phyloP scores from a whole-genome alignment of 1,139 yeast genomes.

The Lodderomyces jiufengensis region DNA sequence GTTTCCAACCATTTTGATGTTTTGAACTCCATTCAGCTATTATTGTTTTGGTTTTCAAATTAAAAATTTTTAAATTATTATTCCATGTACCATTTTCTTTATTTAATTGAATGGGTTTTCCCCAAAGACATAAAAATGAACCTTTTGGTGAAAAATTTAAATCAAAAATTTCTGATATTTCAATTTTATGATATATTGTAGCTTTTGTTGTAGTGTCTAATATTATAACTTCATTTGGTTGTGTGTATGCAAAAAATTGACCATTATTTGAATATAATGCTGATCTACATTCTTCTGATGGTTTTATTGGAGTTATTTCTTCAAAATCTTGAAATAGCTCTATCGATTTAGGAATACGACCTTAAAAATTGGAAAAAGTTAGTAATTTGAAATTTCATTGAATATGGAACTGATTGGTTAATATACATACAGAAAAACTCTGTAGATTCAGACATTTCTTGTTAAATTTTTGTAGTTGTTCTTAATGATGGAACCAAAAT shows the following conservation, averaged over 20 bases:
- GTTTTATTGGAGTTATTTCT: conserved; percentile 34
- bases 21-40: conserved; percentile 71
- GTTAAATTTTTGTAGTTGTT: not conserved
- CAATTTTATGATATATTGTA: conserved; percentile 32
- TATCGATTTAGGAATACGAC: conserved; percentile 61
- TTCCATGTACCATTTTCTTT: conserved; percentile 64
- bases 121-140: conserved; percentile 84
- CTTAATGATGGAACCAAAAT: no score
- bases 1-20: conserved; percentile 87
- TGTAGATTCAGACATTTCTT: conserved; percentile 34
- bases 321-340: conserved; percentile 54
- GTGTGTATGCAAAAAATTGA: conserved; percentile 52
- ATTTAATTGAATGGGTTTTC: conserved; percentile 66
- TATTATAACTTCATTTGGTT: conserved; percentile 55
- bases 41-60: conserved; percentile 44
- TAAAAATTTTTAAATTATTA: conserved; percentile 77
- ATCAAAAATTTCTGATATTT: conserved; percentile 67
- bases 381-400: not conserved
- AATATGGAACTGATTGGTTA: not conserved
- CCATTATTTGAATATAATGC: conserved; percentile 55
- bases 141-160: conserved; percentile 86
- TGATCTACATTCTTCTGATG: conserved; percentile 39
- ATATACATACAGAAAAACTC: conserved; percentile 41
- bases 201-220: conserved; percentile 47
- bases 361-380: conserved; percentile 20